Evolutionary conservation across 768 basidiomycete species (phyloP).

Genomic region (Infundibulicybe gibba): DNA sequence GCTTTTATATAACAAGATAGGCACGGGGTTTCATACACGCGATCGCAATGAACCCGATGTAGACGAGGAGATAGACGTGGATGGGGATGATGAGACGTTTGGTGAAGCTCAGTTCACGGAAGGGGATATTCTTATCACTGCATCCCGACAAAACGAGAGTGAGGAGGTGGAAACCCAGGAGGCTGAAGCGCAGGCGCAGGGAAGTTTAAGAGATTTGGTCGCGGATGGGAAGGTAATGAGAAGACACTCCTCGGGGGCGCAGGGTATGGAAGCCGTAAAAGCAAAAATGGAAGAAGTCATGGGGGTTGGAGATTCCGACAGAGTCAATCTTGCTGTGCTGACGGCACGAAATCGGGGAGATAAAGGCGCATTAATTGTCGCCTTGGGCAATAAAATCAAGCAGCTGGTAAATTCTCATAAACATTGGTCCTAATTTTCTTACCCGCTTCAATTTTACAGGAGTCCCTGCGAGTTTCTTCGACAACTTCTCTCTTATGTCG

Average conservation of each 20-base stretch:
- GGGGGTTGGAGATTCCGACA: constrained; percentile 38
- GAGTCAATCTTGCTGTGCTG: constrained; percentile 45
- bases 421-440: not conserved
- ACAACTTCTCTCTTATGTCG: constrained; percentile 55
- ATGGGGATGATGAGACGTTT: constrained; percentile 71
- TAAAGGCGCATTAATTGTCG: constrained; percentile 40
- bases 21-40: constrained; percentile 71
- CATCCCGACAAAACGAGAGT: constrained; percentile 31
- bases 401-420: constrained; percentile 42
- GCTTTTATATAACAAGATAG: constrained; percentile 24
- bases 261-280: constrained; percentile 15
- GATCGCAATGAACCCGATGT: constrained; percentile 55
- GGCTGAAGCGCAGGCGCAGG: constrained; percentile 27
- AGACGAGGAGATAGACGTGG: constrained; percentile 79
- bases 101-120: constrained; percentile 78
- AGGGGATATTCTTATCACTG: constrained; percentile 50
- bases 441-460: constrained; percentile 24
- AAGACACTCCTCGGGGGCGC: constrained; percentile 12
- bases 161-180: constrained; percentile 38
- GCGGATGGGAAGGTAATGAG: constrained; percentile 42
- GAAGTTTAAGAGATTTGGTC: constrained; percentile 49
- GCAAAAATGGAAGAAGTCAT: constrained; percentile 35
- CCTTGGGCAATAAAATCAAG: constrained; percentile 60
- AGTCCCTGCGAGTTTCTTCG: constrained; percentile 36
- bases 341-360: constrained; percentile 47